A percentile compares a stretch with the other conserved stretches of the same genome.
These are phyloP conservation scores for Candida wancherniae DNA, from an alignment of 805 yeast species.

Conservation along the genomic window DNA sequence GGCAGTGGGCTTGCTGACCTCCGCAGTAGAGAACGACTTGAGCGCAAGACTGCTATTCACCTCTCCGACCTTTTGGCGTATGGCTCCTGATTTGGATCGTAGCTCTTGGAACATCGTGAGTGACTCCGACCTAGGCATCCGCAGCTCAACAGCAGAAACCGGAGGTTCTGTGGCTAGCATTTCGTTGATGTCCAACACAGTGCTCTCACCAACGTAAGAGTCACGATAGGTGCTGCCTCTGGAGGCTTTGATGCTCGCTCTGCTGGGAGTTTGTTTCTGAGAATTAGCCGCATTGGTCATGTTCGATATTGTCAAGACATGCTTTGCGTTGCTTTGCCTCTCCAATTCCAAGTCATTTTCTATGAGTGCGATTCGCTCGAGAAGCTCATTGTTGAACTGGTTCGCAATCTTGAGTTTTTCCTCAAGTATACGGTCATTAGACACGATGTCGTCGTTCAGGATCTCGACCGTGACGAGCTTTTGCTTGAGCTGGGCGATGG, in stretches of 20 bases:
- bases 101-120: constrained; percentile 29
- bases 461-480: constrained; percentile 38
- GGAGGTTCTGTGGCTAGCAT: constrained; percentile 17
- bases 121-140: constrained; percentile 25
- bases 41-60: constrained; percentile 11
- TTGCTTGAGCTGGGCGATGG: constrained; percentile 22
- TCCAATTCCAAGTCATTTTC: constrained; percentile 33
- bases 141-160: background rate
- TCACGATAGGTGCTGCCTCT: constrained; percentile 13
- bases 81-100: constrained; percentile 17
- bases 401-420: constrained; percentile 30
- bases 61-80: constrained; percentile 14
- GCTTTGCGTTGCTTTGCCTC: constrained; percentile 13
- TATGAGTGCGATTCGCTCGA: constrained; percentile 39
- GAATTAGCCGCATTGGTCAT: constrained; percentile 5
- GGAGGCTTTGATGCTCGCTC: constrained; percentile 3
- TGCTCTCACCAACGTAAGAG: constrained; percentile 14
- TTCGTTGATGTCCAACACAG: constrained; percentile 16
- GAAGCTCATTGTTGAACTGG: constrained; percentile 37
- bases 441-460: constrained; percentile 38
- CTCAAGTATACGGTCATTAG: constrained; percentile 32
- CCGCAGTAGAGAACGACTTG: constrained; percentile 5
- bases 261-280: constrained; percentile 1
- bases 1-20: constrained; percentile 5
- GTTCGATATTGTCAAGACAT: constrained; percentile 12